phyloP scores from a whole-genome alignment of 306 rosid species.

The Hylodesmum podocarpum region DNA sequence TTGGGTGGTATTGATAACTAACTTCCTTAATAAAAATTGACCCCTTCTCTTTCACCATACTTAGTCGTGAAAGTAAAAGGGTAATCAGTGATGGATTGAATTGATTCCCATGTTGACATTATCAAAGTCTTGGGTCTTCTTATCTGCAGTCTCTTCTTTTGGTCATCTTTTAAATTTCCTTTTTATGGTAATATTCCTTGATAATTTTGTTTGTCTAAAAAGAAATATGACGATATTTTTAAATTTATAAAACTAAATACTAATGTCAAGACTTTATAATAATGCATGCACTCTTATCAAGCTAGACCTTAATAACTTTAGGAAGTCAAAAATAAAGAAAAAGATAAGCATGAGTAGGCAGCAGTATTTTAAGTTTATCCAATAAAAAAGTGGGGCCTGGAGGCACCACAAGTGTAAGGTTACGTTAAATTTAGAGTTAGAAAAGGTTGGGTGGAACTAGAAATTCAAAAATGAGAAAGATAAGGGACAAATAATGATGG shows the following conservation, averaged over 20 bases:
- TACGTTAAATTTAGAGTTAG: not conserved
- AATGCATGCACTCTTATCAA: too few relatives aligned
- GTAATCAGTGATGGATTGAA: not conserved
- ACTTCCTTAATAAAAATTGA: not conserved
- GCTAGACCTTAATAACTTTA: not conserved
- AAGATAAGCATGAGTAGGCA: not conserved
- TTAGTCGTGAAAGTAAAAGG: not conserved
- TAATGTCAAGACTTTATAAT: too few relatives aligned
- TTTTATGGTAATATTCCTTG: not conserved
- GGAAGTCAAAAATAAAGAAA: not conserved
- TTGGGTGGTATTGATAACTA: not conserved
- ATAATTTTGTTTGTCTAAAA: too few relatives aligned
- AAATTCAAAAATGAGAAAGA: slow-evolving; percentile 6
- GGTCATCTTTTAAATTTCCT: not conserved
- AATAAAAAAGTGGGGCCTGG: not conserved
- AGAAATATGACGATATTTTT: too few relatives aligned
- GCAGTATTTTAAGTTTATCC: not conserved
- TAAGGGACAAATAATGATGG: slow-evolving; percentile 18
- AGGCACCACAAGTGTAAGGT: not conserved
- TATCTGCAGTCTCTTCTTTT: not conserved
- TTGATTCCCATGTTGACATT: not conserved
- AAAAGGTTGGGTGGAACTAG: not conserved
- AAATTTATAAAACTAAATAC: too few relatives aligned
- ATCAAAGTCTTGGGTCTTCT: not conserved
- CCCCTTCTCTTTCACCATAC: not conserved